Conservation (phyloP, 2,329 filamentous ascomycete genomes). For the Xylaria sp. region DNA sequence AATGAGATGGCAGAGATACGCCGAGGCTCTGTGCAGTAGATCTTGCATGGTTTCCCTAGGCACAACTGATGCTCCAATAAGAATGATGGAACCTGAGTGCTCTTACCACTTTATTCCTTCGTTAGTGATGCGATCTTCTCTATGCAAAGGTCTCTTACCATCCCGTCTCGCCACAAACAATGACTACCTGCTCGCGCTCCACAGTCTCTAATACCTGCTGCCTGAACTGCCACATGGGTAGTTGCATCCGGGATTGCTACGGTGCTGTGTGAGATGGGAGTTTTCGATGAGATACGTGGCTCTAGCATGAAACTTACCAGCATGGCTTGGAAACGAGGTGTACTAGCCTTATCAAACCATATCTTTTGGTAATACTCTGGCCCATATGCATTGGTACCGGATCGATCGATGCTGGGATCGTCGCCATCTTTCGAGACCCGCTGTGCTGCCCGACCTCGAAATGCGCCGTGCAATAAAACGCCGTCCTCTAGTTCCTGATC, state of each 20-base stretch:
- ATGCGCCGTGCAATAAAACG: slow-evolving; percentile 80
- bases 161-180: slow-evolving; percentile 96
- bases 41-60: slow-evolving; percentile 83
- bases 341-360: slow-evolving; percentile 68
- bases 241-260: slow-evolving; percentile 73
- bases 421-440: slow-evolving; percentile 60
- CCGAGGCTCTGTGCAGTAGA: slow-evolving; percentile 95
- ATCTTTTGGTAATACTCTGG: slow-evolving; percentile 66
- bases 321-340: slow-evolving; percentile 80
- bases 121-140: neutral
- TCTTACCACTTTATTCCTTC: slow-evolving; percentile 76
- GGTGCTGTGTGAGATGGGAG: slow-evolving; percentile 21
- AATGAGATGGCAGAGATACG: slow-evolving; percentile 96
- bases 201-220: slow-evolving; percentile 81
- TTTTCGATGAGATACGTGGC: neutral
- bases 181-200: slow-evolving; percentile 83
- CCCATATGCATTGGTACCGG: slow-evolving; percentile 53
- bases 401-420: slow-evolving; percentile 60
- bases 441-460: slow-evolving; percentile 68
- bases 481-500: slow-evolving; percentile 78
- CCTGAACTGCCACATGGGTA: slow-evolving; percentile 91
- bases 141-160: slow-evolving; percentile 63
- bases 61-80: slow-evolving; percentile 89
- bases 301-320: slow-evolving; percentile 60
- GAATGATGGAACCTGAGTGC: slow-evolving; percentile 95